These are phyloP conservation scores for Miamiensis avidus DNA, from an alignment of 169 alveolate genomes.

Conservation along the genomic window DNA sequence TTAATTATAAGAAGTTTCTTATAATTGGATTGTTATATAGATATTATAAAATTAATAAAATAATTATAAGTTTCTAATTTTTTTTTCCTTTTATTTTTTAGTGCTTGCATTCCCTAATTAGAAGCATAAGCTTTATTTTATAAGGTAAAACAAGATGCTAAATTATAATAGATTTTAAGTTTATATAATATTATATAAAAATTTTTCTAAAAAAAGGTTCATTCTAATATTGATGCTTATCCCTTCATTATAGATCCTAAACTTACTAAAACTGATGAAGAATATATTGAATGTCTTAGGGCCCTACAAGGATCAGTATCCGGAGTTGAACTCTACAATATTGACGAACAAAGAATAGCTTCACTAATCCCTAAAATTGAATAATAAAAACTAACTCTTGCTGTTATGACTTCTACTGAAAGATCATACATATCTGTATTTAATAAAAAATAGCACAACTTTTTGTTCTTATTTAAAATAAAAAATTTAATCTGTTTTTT, in stretches of 20 bases:
- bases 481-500: too few species aligned
- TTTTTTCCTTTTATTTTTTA: too few species aligned
- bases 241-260: slow-evolving; percentile 40
- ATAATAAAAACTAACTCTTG: neutral
- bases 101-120: slow-evolving; percentile 39
- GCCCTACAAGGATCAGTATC: neutral
- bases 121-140: slow-evolving; percentile 39
- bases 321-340: slow-evolving; percentile 3
- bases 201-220: too few species aligned
- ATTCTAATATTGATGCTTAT: slow-evolving; percentile 48
- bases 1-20: too few species aligned
- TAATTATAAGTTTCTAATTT: too few species aligned
- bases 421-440: slow-evolving; percentile 1
- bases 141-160: too few species aligned
- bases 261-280: slow-evolving; percentile 12
- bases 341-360: neutral
- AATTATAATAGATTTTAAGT: too few species aligned
- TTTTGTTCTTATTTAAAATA: too few species aligned
- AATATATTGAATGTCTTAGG: slow-evolving; percentile 2
- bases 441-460: too few species aligned
- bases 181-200: too few species aligned
- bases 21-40: too few species aligned
- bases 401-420: slow-evolving; percentile 10
- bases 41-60: too few species aligned
- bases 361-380: neutral